A percentile compares a stretch with the other conserved stretches of the same genome.
phyloP scores from a whole-genome alignment of 306 rosid genomes.

The Sechiopsis laciniata region DNA sequence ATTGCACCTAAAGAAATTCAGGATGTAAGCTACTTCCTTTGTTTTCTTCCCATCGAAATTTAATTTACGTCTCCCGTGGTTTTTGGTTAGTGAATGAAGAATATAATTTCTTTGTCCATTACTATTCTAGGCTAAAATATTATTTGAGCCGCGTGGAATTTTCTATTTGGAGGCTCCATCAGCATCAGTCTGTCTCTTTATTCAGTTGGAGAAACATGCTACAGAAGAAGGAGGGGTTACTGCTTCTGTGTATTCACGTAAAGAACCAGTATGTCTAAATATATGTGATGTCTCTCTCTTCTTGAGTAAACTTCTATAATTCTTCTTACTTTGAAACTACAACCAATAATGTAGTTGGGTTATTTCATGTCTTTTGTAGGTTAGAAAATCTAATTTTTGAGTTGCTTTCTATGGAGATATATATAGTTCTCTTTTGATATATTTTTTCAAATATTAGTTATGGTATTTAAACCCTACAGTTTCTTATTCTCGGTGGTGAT shows the following conservation, averaged over 20 bases:
- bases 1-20: conserved; percentile 60
- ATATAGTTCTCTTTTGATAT: not conserved
- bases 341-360: not conserved
- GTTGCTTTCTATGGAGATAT: not conserved
- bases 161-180: conserved; percentile 92
- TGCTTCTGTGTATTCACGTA: conserved; percentile 90
- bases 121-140: conserved; percentile 44
- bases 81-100: conserved; percentile 9
- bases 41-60: not conserved
- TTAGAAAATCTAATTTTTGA: not conserved
- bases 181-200: conserved; percentile 82
- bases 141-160: conserved; percentile 61
- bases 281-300: conserved; percentile 15
- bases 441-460: not conserved
- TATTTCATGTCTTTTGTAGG: not conserved
- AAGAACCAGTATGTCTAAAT: conserved; percentile 72
- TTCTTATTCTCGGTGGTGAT: not conserved
- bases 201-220: conserved; percentile 96
- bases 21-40: conserved; percentile 53
- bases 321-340: not conserved
- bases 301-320: not conserved
- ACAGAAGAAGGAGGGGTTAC: conserved; percentile 94
- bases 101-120: conserved; percentile 13
- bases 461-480: not conserved
- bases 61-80: not conserved